These are phyloP conservation scores for Alternaria sp. DNA, from an alignment of 2,329 filamentous ascomycete species.

Conservation along the genomic window DNA sequence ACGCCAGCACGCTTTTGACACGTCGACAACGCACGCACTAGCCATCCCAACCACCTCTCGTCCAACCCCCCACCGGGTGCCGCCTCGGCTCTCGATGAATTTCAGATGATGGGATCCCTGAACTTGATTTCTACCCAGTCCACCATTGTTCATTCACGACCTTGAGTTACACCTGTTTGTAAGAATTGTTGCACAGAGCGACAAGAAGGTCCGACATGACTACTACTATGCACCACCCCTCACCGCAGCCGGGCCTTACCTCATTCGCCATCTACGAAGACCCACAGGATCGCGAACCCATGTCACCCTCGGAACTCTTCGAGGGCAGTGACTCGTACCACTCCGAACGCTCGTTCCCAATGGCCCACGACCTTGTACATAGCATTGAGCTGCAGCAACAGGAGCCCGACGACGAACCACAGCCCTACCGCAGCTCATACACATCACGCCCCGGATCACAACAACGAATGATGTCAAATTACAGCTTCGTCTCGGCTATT, in stretches of 20 bases:
- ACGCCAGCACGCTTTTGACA: constrained; percentile 23
- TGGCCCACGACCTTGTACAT: constrained; percentile 39
- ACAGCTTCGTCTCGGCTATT: constrained; percentile 49
- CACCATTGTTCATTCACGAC: constrained; percentile 13
- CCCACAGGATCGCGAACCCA: constrained; percentile 39
- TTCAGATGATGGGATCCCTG: constrained; percentile 22
- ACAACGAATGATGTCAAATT: constrained; percentile 41
- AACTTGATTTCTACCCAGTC: constrained; percentile 5
- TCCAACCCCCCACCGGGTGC: constrained; percentile 3
- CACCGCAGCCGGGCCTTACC: constrained; percentile 38
- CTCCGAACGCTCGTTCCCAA: constrained; percentile 41
- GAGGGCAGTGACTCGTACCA: constrained; percentile 46
- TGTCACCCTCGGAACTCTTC: constrained; percentile 43
- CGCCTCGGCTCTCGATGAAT: constrained; percentile 6
- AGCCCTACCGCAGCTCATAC: constrained; percentile 46
- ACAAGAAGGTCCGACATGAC: constrained; percentile 28
- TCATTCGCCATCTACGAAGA: constrained; percentile 49
- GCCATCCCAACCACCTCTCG: constrained; percentile 6
- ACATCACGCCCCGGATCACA: constrained; percentile 38
- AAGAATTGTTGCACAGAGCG: constrained; percentile 27
- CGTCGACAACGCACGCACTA: constrained; percentile 34
- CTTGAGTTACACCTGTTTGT: constrained; percentile 22
- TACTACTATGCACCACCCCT: constrained; percentile 45
- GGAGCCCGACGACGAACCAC: constrained; percentile 29
- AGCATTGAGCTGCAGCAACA: constrained; percentile 43